Base-by-base conservation (phyloP, 768 basidiomycete genomes). In the Tulasnella sp. region DNA sequence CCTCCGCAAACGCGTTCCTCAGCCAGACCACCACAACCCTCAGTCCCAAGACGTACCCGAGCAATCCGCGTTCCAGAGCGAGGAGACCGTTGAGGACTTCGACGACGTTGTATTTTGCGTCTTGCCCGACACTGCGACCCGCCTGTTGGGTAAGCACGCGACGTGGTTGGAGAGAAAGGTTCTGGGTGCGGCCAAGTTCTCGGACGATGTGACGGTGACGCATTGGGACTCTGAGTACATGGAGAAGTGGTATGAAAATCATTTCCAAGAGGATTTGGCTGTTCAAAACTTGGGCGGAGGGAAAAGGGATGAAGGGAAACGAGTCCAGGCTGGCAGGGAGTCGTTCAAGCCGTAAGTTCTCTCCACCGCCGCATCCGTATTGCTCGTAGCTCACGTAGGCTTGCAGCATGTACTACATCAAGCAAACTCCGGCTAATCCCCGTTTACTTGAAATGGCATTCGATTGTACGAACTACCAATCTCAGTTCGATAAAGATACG, bases 181-280 rank as follows among this genome's bases (percentile, higher is more conserved):
- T 5, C 77, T 85, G 66, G 83, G 84, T 14, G 79, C 76, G 47
- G 82, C 84, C 59, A 84, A 82, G 78, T 81, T 68, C 40, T 68
- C 67, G n/a, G 44, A 81, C 78, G 82, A 85, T 67, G 77, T 84
- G n/a, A 84, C 83, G 0, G 83, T 86, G 37, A 86, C 85, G 1
- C 86, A 87, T 75, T 81, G 78, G 42, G 84, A 86, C 68, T 72
- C 81, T 1, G 78, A 79, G 0, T 84, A 85, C 73, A 84, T 85
- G 83, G 67, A 68, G 22, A 68, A 68, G 19, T 68, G 67, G 67
- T 68, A 68, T 17, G 40, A 36, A 22, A 68, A 68, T 68, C 67
- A 47, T 34, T 68, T 68, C 26, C 26, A 68, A 7, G 42, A 34
- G 32, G 67, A 40, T 17, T 22, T 37, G 16, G 67, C 67, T 34